Conservation (phyloP, 1,139 yeast species). For the Candida neerlandica region DNA sequence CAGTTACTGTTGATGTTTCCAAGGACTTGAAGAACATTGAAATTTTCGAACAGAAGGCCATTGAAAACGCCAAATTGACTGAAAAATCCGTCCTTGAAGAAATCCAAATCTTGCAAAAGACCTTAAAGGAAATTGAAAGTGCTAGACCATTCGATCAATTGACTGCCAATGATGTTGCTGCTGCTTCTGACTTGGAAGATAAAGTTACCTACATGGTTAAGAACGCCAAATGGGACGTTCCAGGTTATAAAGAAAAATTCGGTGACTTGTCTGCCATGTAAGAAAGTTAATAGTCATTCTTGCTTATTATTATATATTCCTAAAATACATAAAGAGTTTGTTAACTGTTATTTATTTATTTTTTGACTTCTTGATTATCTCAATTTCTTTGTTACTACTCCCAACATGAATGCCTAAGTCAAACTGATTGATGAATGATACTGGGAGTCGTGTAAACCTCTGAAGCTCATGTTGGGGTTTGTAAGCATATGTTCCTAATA, state of each 20-base stretch:
- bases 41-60: conserved; percentile 91
- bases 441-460: conserved; percentile 19
- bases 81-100: conserved; percentile 87
- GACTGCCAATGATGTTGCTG: conserved; percentile 93
- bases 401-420: conserved; percentile 20
- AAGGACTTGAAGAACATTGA: conserved; percentile 91
- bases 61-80: conserved; percentile 93
- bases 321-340: neutral
- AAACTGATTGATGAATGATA: conserved; percentile 17
- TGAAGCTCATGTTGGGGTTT: conserved; percentile 11
- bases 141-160: conserved; percentile 98
- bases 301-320: neutral
- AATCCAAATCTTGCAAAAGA: conserved; percentile 80
- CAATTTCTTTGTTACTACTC: conserved; percentile 5
- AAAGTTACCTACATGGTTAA: conserved; percentile 94
- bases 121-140: conserved; percentile 89
- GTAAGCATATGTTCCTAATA: conserved; percentile 5
- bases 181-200: conserved; percentile 96
- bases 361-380: conserved; percentile 8
- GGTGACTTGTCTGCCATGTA: conserved; percentile 96
- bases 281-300: conserved; percentile 1
- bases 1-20: conserved; percentile 81
- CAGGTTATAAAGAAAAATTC: conserved; percentile 97
- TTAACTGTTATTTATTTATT: conserved; percentile 5
- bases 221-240: conserved; percentile 98